Evolutionary conservation across 305 asterid species (phyloP), one percentile per base, ranked within the genome.

Genomic region (Plantago coronopus): DNA sequence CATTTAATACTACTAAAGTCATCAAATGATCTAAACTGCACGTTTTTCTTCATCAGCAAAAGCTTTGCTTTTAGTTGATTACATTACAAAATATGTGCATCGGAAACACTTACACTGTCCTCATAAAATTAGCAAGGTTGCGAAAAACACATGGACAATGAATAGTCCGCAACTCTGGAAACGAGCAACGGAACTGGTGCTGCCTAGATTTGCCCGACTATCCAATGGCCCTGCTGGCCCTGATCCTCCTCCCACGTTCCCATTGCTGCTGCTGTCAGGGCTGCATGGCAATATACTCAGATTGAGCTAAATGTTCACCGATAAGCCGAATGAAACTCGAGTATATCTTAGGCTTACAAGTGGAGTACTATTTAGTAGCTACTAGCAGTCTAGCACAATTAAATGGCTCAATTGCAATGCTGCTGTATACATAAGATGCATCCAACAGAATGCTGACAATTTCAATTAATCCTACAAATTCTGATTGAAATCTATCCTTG

Each of bases 161-260:
- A 69, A 27, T 17, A 66, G 62, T 61, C 57, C 65, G 62, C 66
- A 45, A 47, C 48, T 54, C 74, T 67, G 64, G 21, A 59, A 57
- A 34, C 16, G 25, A 17, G 44, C n/a, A 17, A 48, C 42, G 43
- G 70, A 61, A 48, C 67, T 59, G 54, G 69, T 71, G 68, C 76
- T 71, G 72, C 70, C 78, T 59, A 72, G 57, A 76, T 74, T 78
- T 20, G 63, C 69, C n/a, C n/a, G n/a, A 12, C 70, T 59, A 48
- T 68, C 60, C 46, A 29, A 10, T 23, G 79, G 40, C 46, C 72
- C 79, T 2, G 50, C 63, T 22, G 54, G 11, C 17, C 48, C 57
- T 15, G 83, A 48, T 31, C 83, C 87, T 17, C 83, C 87, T 17
- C 70, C 69, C 13, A 72, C 48, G 77, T 66, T 79, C 49, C 79